Evolutionary conservation across 1,284 basidiomycete species (phyloP).

Genomic region (Coniferiporia sulphurascens): DNA sequence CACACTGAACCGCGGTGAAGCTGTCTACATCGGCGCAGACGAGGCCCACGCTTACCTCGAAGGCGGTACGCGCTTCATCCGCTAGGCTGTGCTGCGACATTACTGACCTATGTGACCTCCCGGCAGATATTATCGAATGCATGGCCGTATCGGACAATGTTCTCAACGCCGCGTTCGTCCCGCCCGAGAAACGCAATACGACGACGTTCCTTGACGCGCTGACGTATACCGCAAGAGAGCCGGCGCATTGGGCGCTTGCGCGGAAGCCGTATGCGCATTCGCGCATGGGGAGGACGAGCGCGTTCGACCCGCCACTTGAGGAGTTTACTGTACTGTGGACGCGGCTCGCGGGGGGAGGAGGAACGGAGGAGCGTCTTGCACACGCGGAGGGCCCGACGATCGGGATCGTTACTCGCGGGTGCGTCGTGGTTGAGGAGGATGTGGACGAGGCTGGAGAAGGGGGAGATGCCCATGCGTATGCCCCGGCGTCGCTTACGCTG

Average conservation of each 20-base stretch:
- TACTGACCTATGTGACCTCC: neutral
- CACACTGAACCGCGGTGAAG: constrained; percentile 49
- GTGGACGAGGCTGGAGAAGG: neutral
- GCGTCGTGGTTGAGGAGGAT: constrained; percentile 9
- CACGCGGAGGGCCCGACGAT: constrained; percentile 19
- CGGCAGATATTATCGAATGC: constrained; percentile 33
- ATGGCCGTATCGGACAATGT: constrained; percentile 36
- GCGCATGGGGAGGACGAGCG: constrained; percentile 15
- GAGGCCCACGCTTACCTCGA: constrained; percentile 66
- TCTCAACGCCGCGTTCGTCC: constrained; percentile 32
- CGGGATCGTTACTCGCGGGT: constrained; percentile 20
- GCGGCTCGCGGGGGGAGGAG: constrained; percentile 2
- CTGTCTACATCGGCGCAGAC: constrained; percentile 58
- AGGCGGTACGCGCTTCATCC: constrained; percentile 39
- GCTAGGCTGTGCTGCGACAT: neutral
- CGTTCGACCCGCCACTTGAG: constrained; percentile 21
- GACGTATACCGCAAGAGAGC: constrained; percentile 18
- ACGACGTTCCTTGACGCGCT: constrained; percentile 18
- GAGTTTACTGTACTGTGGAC: constrained; percentile 23
- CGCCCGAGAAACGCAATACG: constrained; percentile 27
- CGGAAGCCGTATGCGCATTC: constrained; percentile 14
- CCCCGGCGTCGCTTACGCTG: neutral
- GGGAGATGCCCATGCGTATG: neutral
- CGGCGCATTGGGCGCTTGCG: constrained; percentile 18
- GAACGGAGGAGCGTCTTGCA: constrained; percentile 8